These are phyloP conservation scores for Phyllosticta ampelicida DNA, from an alignment of 2,329 filamentous ascomycete species.

Conservation along the genomic window DNA sequence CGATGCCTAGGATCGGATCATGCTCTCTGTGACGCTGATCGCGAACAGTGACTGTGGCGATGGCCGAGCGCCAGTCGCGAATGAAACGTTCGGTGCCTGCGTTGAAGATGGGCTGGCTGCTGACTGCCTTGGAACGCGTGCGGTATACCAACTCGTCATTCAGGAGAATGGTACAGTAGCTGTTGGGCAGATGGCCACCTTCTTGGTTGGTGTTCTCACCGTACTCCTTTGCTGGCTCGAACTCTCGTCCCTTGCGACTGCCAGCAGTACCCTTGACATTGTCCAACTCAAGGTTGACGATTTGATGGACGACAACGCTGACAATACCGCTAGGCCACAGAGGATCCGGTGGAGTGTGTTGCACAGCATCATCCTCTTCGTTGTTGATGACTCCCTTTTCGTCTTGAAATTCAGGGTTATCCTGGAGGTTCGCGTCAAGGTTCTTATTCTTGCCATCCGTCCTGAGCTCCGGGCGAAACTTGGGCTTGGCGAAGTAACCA, in stretches of 20 bases:
- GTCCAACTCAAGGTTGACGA: slow-evolving; percentile 86
- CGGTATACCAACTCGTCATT: slow-evolving; percentile 89
- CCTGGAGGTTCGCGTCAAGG: slow-evolving; percentile 61
- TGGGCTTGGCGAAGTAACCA: slow-evolving; percentile 85
- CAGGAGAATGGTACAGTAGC: slow-evolving; percentile 84
- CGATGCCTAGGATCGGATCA: slow-evolving; percentile 85
- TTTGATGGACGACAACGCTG: slow-evolving; percentile 81
- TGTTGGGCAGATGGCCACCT: slow-evolving; percentile 67
- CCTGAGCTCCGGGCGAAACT: slow-evolving; percentile 71
- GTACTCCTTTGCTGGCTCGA: slow-evolving; percentile 72
- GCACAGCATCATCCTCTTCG: slow-evolving; percentile 69
- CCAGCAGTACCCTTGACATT: slow-evolving; percentile 79
- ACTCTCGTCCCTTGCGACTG: slow-evolving; percentile 74
- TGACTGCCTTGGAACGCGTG: slow-evolving; percentile 88
- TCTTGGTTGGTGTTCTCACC: slow-evolving; percentile 83
- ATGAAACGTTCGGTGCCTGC: slow-evolving; percentile 89
- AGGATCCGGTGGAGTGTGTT: slow-evolving; percentile 88
- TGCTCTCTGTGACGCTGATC: slow-evolving; percentile 85
- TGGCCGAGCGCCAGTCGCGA: slow-evolving; percentile 80
- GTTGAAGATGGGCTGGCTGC: slow-evolving; percentile 93
- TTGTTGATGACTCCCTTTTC: slow-evolving; percentile 71
- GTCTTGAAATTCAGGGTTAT: slow-evolving; percentile 70
- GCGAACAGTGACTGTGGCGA: slow-evolving; percentile 79
- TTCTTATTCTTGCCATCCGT: slow-evolving; percentile 78
- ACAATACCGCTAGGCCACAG: slow-evolving; percentile 88